These are phyloP conservation scores for Wickerhamomyces sp. DNA, from an alignment of 1,139 yeast species.

Conservation along the genomic window DNA sequence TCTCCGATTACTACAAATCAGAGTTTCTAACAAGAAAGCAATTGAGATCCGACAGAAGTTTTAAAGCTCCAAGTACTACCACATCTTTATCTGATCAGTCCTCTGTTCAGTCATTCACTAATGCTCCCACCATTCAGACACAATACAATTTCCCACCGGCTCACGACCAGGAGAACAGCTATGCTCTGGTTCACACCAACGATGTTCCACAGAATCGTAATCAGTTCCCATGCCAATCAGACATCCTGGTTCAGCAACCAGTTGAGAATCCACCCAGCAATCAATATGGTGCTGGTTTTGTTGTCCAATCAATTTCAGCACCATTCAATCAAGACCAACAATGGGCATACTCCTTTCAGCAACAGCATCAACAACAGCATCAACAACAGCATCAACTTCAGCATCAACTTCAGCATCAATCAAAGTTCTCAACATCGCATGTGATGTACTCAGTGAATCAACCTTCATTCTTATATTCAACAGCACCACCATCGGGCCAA, in stretches of 20 bases:
- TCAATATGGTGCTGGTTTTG: conserved; percentile 4
- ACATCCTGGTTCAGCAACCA: conserved; percentile 10
- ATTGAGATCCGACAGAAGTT: conserved; percentile 18
- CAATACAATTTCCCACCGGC: neutral
- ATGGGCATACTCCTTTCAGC: conserved; percentile 4
- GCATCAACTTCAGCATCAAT: conserved; percentile 1
- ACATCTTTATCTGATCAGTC: conserved; percentile 6
- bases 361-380: conserved; percentile 1
- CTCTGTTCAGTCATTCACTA: neutral
- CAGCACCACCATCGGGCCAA: conserved; percentile 4
- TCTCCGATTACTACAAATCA: conserved; percentile 23
- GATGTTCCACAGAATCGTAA: conserved; percentile 3
- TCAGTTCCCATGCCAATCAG: conserved; percentile 8
- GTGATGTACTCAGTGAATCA: neutral
- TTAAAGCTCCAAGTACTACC: conserved; percentile 10
- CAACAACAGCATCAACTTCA: conserved; percentile 3
- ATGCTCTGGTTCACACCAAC: conserved; percentile 1
- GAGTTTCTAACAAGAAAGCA: conserved; percentile 23
- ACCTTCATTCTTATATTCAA: neutral
- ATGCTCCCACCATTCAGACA: neutral
- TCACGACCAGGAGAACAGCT: conserved; percentile 2
- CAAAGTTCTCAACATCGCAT: neutral
- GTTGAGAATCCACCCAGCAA: conserved; percentile 9
- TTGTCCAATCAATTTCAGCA: neutral
- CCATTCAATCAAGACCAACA: conserved; percentile 6